Conservation (phyloP, 1,139 yeast genomes). For the Debaryomyces nepalensis region DNA sequence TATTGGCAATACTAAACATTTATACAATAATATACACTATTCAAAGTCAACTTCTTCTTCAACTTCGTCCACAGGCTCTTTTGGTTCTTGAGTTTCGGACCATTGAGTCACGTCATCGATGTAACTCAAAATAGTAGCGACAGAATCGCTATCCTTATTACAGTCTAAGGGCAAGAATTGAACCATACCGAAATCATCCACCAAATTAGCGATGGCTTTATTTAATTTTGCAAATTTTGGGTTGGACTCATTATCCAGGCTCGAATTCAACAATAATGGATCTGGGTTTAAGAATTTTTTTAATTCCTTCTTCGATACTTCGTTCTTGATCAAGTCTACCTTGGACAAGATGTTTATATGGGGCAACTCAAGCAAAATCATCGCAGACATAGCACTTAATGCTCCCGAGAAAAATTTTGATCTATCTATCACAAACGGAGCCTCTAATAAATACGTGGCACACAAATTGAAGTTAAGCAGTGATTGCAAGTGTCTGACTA, state of each 20-base stretch:
- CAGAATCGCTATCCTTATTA: constrained; percentile 68
- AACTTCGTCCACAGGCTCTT: constrained; percentile 84
- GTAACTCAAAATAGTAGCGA: constrained; percentile 83
- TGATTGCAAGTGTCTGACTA: constrained; percentile 80
- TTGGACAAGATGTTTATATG: constrained; percentile 90
- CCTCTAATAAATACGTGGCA: constrained; percentile 90
- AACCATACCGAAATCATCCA: constrained; percentile 98
- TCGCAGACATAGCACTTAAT: constrained; percentile 95
- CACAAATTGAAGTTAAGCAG: constrained; percentile 84
- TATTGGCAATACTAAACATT: background rate
- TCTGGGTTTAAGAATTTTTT: constrained; percentile 91
- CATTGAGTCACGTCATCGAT: constrained; percentile 98
- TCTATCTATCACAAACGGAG: constrained; percentile 88
- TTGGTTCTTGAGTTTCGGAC: constrained; percentile 96
- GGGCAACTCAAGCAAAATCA: constrained; percentile 92
- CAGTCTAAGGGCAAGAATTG: constrained; percentile 92
- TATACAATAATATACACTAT: constrained; percentile 10
- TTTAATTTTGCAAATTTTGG: constrained; percentile 79
- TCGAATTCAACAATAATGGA: constrained; percentile 62
- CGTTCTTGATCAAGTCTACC: constrained; percentile 80
- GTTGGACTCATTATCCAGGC: constrained; percentile 51
- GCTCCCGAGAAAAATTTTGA: constrained; percentile 96
- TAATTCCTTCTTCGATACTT: constrained; percentile 71
- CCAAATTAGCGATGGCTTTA: constrained; percentile 81
- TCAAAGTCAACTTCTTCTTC: constrained; percentile 34